Conservation (phyloP, 2,329 filamentous ascomycete species). For the Mariannaea sp. region DNA sequence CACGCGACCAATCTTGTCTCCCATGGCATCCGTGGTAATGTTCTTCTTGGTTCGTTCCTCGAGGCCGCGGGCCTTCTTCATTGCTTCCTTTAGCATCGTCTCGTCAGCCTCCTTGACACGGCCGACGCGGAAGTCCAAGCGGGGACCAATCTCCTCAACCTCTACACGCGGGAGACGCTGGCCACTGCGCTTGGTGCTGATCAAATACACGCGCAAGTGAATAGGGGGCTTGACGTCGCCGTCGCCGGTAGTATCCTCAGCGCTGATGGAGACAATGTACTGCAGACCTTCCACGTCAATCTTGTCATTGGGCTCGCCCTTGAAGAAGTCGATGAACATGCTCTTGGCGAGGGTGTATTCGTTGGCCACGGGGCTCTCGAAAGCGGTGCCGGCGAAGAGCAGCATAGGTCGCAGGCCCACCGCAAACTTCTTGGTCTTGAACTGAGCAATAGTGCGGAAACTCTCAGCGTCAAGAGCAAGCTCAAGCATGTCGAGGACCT, state of each 20-base stretch:
- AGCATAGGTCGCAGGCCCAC: slow-evolving; percentile 88
- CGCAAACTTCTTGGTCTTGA: slow-evolving; percentile 76
- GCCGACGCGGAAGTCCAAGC: slow-evolving; percentile 89
- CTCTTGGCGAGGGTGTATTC: slow-evolving; percentile 87
- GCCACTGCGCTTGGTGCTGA: slow-evolving; percentile 83
- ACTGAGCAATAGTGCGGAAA: slow-evolving; percentile 72
- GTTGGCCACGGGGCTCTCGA: slow-evolving; percentile 79
- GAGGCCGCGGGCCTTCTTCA: slow-evolving; percentile 78
- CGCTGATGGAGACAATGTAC: slow-evolving; percentile 83
- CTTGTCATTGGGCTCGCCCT: slow-evolving; percentile 73
- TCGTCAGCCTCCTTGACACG: slow-evolving; percentile 79
- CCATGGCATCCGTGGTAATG: slow-evolving; percentile 85
- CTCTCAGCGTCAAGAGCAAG: slow-evolving; percentile 77
- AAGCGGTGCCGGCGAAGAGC: slow-evolving; percentile 85
- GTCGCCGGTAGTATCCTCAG: slow-evolving; percentile 62
- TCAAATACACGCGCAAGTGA: slow-evolving; percentile 79
- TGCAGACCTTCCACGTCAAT: slow-evolving; percentile 95
- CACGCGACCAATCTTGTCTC: slow-evolving; percentile 94
- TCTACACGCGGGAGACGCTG: slow-evolving; percentile 89
- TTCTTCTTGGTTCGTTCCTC: slow-evolving; percentile 95
- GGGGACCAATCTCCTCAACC: slow-evolving; percentile 91
- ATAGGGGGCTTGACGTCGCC: slow-evolving; percentile 59
- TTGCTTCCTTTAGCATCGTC: slow-evolving; percentile 82
- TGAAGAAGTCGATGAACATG: slow-evolving; percentile 89
- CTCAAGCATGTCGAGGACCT: slow-evolving; percentile 94